Conservation (phyloP, 495 filamentous ascomycete species). For the Daldinia concentrica region DNA sequence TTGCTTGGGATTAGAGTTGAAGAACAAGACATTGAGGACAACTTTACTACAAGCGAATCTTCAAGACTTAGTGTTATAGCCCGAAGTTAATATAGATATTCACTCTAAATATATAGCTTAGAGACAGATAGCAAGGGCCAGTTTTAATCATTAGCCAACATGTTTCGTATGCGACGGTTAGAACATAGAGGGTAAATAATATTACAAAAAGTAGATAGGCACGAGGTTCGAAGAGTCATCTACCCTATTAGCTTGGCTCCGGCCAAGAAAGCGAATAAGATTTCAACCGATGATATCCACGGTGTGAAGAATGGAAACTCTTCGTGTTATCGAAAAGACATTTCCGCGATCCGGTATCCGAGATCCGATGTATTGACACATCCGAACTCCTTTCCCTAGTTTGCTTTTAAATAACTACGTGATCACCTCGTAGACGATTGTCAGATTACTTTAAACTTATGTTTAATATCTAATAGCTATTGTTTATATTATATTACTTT, state of each 20-base stretch:
- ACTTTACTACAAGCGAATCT: too few relatives aligned
- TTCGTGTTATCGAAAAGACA: constrained; percentile 5
- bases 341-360: constrained; percentile 38
- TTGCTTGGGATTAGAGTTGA: too few relatives aligned
- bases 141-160: too few relatives aligned
- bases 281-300: constrained; percentile 10
- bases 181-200: too few relatives aligned
- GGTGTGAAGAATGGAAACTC: not conserved
- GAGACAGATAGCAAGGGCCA: too few relatives aligned
- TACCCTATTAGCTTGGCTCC: not conserved
- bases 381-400: constrained; percentile 7
- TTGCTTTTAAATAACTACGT: constrained; percentile 20
- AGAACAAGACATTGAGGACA: too few relatives aligned
- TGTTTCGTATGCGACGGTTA: too few relatives aligned
- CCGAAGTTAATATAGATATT: too few relatives aligned
- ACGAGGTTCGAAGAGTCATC: not conserved
- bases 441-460: not conserved
- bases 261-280: not conserved
- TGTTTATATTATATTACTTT: not conserved
- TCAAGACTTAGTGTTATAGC: too few relatives aligned
- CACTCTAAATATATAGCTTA: too few relatives aligned
- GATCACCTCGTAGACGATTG: not conserved
- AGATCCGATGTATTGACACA: constrained; percentile 23
- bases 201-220: too few relatives aligned
- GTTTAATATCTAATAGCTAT: too few relatives aligned